These are phyloP conservation scores for Phytopythium kandeliae DNA, from an alignment of 352 stramenopile genomes.

Conservation along the genomic window DNA sequence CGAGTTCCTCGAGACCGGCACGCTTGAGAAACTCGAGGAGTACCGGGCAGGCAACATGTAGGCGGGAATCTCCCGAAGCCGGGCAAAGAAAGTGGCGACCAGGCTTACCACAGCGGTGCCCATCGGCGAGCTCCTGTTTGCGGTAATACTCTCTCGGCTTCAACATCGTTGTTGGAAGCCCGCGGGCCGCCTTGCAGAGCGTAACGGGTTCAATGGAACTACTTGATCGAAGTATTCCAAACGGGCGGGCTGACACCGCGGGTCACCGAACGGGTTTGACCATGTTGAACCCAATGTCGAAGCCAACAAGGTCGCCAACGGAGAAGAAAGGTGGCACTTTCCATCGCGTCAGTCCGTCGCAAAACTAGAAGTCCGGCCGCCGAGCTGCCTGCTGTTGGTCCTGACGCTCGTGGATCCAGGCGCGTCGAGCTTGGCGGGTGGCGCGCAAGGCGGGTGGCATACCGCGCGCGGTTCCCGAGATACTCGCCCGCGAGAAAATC, in stretches of 20 bases:
- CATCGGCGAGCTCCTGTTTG: too few species aligned
- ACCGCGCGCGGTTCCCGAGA: background rate
- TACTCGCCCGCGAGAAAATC: background rate
- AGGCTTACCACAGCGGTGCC: too few species aligned
- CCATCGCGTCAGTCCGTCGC: background rate
- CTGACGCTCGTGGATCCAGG: background rate
- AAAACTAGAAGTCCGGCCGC: background rate
- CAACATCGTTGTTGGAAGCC: background rate
- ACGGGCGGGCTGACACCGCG: background rate
- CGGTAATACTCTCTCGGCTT: background rate
- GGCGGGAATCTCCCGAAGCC: too few species aligned
- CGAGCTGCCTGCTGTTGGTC: too few species aligned
- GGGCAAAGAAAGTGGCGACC: too few species aligned
- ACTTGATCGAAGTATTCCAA: background rate
- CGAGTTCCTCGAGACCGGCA: constrained; percentile 81
- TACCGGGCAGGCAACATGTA: constrained; percentile 84
- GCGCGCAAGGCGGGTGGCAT: too few species aligned
- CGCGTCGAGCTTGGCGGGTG: background rate
- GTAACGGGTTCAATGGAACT: background rate
- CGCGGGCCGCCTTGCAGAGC: background rate
- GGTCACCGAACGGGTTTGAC: too few species aligned
- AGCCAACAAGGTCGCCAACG: too few species aligned
- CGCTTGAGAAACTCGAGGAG: constrained; percentile 72
- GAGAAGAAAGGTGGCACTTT: background rate
- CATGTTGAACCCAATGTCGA: too few species aligned